phyloP scores from a whole-genome alignment of 2,329 filamentous ascomycete species.

The Tolypocladium pustulatum region DNA sequence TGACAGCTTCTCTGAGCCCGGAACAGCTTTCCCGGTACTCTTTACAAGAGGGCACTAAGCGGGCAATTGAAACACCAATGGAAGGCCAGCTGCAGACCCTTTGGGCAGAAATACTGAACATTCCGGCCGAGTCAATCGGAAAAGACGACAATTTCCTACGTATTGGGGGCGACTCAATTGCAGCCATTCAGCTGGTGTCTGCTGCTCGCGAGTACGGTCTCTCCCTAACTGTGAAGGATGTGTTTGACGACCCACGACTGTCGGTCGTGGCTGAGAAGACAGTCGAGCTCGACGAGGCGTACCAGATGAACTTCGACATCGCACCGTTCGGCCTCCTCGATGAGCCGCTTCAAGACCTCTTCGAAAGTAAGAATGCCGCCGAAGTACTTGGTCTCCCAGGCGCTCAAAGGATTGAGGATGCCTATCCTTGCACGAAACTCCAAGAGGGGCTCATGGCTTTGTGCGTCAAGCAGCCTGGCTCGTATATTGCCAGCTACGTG shows the following conservation, averaged over 20 bases:
- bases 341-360: too few species aligned
- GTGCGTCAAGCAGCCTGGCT: background rate
- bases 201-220: background rate
- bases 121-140: conserved; percentile 14
- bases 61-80: background rate
- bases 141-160: conserved; percentile 14
- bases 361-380: background rate
- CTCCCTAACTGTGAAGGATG: conserved; percentile 10
- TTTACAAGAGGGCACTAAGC: conserved; percentile 1
- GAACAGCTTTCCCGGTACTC: background rate
- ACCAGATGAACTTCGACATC: background rate
- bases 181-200: conserved; percentile 10
- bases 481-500: background rate
- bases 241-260: conserved; percentile 3
- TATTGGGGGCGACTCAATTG: conserved; percentile 16
- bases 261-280: background rate
- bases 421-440: background rate
- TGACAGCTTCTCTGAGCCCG: background rate
- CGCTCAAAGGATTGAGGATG: background rate
- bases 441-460: background rate
- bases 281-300: conserved; percentile 3
- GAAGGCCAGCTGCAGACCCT: conserved; percentile 1
- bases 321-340: background rate
- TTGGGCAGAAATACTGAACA: conserved; percentile 2
- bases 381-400: background rate